Conservation (phyloP, 495 filamentous ascomycete species). For the Hypoxylon perforatum region DNA sequence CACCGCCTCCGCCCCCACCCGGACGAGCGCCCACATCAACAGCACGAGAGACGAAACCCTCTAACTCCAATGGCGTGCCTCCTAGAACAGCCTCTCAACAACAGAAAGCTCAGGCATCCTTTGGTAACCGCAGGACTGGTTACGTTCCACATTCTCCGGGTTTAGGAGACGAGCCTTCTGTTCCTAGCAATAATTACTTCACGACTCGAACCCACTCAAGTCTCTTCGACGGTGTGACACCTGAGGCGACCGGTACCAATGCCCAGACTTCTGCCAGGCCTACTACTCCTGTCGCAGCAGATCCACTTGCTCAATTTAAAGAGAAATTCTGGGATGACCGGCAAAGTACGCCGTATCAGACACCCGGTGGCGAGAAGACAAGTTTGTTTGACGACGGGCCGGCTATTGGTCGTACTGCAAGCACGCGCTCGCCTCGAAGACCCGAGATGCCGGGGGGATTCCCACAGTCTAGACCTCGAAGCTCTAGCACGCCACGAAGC, state of each 20-base stretch:
- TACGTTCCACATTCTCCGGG: constrained; percentile 53
- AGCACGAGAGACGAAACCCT: constrained; percentile 27
- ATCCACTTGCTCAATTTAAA: constrained; percentile 59
- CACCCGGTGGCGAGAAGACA: constrained; percentile 75
- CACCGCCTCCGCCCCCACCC: constrained; percentile 28
- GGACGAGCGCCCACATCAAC: constrained; percentile 45
- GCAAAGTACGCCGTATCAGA: constrained; percentile 75
- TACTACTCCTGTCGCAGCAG: constrained; percentile 21
- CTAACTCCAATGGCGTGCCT: constrained; percentile 18
- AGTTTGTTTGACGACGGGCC: constrained; percentile 57
- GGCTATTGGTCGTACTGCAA: constrained; percentile 33
- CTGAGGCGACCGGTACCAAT: constrained; percentile 49
- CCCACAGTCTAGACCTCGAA: constrained; percentile 31
- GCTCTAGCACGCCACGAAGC: constrained; percentile 37
- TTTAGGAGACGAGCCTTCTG: constrained; percentile 57
- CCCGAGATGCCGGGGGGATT: constrained; percentile 40
- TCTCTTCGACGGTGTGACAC: constrained; percentile 43
- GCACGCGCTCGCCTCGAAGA: constrained; percentile 33
- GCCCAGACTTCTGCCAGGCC: constrained; percentile 17
- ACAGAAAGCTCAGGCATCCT: constrained; percentile 56
- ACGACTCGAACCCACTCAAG: constrained; percentile 48
- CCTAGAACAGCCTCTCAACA: constrained; percentile 57
- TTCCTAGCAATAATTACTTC: constrained; percentile 56
- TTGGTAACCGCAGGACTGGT: constrained; percentile 54
- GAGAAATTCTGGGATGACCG: constrained; percentile 61